A percentile compares a stretch with the other conserved stretches of the same genome.
Evolutionary conservation across 768 basidiomycete species (phyloP).

Genomic region (Suillus brevipes): DNA sequence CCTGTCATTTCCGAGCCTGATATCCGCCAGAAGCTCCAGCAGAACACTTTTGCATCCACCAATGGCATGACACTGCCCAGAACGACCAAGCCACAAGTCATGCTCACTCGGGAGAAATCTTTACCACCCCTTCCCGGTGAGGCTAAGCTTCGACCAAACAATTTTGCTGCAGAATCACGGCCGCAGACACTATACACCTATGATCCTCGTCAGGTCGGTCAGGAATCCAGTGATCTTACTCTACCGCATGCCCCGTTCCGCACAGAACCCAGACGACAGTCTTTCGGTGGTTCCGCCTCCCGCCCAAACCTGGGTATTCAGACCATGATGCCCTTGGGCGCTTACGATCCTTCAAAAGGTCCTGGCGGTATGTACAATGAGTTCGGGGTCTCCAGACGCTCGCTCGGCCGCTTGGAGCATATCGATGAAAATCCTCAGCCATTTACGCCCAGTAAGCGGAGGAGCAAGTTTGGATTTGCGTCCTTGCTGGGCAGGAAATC

Average conservation of each 20-base stretch:
- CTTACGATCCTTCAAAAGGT: conserved; percentile 34
- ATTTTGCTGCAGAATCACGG: conserved; percentile 42
- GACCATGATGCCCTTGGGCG: conserved; percentile 45
- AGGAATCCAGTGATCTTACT: conserved; percentile 47
- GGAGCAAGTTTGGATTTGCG: conserved; percentile 71
- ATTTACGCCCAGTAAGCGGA: conserved; percentile 55
- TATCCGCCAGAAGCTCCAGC: conserved; percentile 49
- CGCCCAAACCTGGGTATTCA: conserved; percentile 54
- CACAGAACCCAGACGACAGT: conserved; percentile 66
- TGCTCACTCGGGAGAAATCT: conserved; percentile 64
- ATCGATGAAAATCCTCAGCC: conserved; percentile 31
- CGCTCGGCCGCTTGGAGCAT: conserved; percentile 43
- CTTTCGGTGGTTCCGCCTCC: conserved; percentile 67
- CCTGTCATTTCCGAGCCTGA: conserved; percentile 63
- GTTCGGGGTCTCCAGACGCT: conserved; percentile 68
- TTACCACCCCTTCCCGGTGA: conserved; percentile 74
- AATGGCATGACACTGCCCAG: conserved; percentile 32
- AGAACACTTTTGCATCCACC: conserved; percentile 35
- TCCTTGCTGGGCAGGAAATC: conserved; percentile 63
- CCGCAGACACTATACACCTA: conserved; percentile 68
- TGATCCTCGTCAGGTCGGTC: conserved; percentile 53
- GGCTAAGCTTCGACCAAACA: conserved; percentile 40
- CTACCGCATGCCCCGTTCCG: conserved; percentile 69
- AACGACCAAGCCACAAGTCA: conserved; percentile 17
- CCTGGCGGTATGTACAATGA: conserved; percentile 60